Base-by-base conservation (phyloP, 805 yeast species). In the Myxozyma lipomycoides region DNA sequence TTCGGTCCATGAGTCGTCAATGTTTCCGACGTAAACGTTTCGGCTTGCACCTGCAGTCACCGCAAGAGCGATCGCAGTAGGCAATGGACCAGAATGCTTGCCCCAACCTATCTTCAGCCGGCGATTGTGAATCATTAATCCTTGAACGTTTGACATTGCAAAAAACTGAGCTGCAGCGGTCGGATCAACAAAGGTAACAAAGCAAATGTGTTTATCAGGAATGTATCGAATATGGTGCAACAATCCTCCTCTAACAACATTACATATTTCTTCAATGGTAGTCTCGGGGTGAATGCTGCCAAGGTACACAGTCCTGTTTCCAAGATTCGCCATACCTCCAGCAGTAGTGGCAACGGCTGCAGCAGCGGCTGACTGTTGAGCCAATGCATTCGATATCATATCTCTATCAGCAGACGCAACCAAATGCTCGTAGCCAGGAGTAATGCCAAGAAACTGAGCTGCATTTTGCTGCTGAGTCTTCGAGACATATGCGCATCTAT, bases 81-180 rank as follows among this genome's bases (percentile, higher is more conserved):
- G 83, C 57, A 91, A 74, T 1, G 95, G 89, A 9, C 98, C 98
- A 4, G 95, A 83, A 65, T 91, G 96, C 69, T 88, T 90, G 42
- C 98, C 98, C 98, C 98, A 91, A 19, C 97, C 96, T 49, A 91
- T 89, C 67, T 86, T 87, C 59, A 91, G 84, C 62, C 90, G 78
- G 62, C 95, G 78, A 66, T 83, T 84, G 65, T 86, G 95, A 53
- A 91, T 84, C 18, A 89, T 79, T 53, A 91, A 73, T 0, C 96
- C 96, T 64, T 89, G 95, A 57, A 89, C 73, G 63, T 88, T 89
- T 59, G 95, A 83, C 86, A 87, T 83, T 6, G 97, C 97, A 69
- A 84, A 91, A 67, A 91, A 91, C 69, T 91, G 98, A 1, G 96
- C 96, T 0, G 98, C 98, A 2, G 97, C 95, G 46, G 91, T 85